Evolutionary conservation across 805 yeast genomes (phyloP), one percentile per base, ranked within the genome.

Genomic region (Groenewaldozyma salmanticensis): DNA sequence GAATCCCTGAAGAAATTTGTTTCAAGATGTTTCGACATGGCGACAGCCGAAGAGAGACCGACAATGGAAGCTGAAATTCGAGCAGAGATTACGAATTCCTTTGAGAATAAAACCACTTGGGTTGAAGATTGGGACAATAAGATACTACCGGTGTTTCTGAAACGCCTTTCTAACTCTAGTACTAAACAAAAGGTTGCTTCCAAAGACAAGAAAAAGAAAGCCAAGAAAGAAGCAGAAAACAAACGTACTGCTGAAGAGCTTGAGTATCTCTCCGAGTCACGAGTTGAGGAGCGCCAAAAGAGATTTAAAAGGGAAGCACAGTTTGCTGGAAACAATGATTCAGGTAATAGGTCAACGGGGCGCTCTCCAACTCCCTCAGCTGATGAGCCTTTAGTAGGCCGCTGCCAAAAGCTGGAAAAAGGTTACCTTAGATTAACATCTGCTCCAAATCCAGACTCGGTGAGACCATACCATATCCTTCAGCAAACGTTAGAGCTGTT

Each of bases 371-470:
- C 27, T 27, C 40, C 38, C 15, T 41, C n/a, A 21, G 37, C 38
- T 42, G 22, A 42, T 19, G 51, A 50, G 20, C 56, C 59, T 4
- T 42, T 77, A 3, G 66, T 81, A 7, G 98, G 98, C 0, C 68
- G 74, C 1, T 71, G 81, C 52, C 68, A 69, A 39, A 66, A 56
- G 1, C 57, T 90, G 19, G 96, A 87, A 51, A 92, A 90, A 59
- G 66, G 74, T 34, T 90, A 87, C 56, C 63, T 86, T 19, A 70
- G 97, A 45, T 64, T 92, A 45, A 92, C 98, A 0, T 83, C 95
- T 1, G 95, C 80, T 39, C 96, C 97, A 0, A 83, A 84, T 47
- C 96, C 96, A 0, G 72, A 74, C 2, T 63, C 70, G 21, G 96
- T 90, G 2, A 69, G 98, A 36, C 96, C 97, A 0, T 64, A 74